These are phyloP conservation scores for Polyporus tsugae DNA, from an alignment of 1,284 basidiomycete species.

Conservation along the genomic window DNA sequence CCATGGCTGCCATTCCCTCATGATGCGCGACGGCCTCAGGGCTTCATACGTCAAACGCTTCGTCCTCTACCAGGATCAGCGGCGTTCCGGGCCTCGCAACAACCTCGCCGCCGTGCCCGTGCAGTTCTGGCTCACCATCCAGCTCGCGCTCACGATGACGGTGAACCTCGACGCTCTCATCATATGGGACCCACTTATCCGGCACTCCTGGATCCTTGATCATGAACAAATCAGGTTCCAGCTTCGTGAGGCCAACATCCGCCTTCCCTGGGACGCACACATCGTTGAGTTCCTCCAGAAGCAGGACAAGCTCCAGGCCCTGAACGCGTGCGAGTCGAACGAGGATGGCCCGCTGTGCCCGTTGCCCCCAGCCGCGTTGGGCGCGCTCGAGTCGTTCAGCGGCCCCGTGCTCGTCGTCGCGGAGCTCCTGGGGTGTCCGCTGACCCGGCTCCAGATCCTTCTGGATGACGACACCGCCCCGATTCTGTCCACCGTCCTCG, in stretches of 20 bases:
- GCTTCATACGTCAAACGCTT: constrained; percentile 41
- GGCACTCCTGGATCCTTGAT: constrained; percentile 41
- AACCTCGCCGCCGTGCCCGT: constrained; percentile 27
- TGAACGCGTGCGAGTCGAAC: constrained; percentile 32
- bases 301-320: constrained; percentile 37
- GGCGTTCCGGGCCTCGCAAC: constrained; percentile 24
- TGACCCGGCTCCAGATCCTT: constrained; percentile 41
- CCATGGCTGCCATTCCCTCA: constrained; percentile 35
- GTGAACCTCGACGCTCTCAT: constrained; percentile 38
- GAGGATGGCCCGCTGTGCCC: constrained; percentile 32
- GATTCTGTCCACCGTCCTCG: constrained; percentile 35
- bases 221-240: constrained; percentile 37
- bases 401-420: constrained; percentile 40
- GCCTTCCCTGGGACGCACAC: constrained; percentile 40
- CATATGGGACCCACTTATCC: constrained; percentile 36
- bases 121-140: constrained; percentile 41
- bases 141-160: constrained; percentile 36
- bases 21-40: constrained; percentile 30
- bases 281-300: constrained; percentile 41
- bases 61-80: constrained; percentile 36
- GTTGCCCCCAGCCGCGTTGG: constrained; percentile 32
- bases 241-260: constrained; percentile 37
- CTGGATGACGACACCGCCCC: constrained; percentile 37
- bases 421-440: constrained; percentile 39
- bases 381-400: constrained; percentile 36